Evolutionary conservation across 192 early-diverging fungal species (phyloP), one percentile per base, ranked within the genome.

Genomic region (Coemansia sp.): DNA sequence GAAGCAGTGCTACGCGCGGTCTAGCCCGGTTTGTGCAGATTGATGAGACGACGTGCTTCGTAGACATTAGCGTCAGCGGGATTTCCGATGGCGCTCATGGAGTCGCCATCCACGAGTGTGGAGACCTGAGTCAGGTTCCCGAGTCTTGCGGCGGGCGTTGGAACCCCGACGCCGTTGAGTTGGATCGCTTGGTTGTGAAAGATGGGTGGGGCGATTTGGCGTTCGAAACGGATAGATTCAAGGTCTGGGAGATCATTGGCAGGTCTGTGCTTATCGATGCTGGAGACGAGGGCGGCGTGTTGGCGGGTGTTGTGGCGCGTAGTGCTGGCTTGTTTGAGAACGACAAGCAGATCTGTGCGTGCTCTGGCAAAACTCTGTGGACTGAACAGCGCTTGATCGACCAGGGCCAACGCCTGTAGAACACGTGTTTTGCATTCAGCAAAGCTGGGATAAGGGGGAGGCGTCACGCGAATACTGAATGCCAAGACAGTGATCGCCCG

Each of bases 271-370:
- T 95, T 8, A 69, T 91, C 13, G 84, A 82, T 13, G 78, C 84
- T n/a, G 69, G 68, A 1, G 62, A 63, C n/a, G 90, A 92, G 7
- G 50, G 50, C 26, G 50, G 50, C 32, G 74, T 91, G 7, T 76
- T 93, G 50, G 90, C 90, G 61, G 95, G 95, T 21, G 89, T 97
- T 47, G 87, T 97, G 77, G 95, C 95, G 0, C 86, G 94, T 67
- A 92, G 89, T 40, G 95, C 95, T 3, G 95, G 95, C 28, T 86
- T 91, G 30, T 97, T 97, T 85, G 90, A 96, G 75, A 97, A 97
- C 71, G 84, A 86, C 28, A 97, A 97, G 63, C 89, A 86, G 68
- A 86, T 97, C 8, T 97, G 95, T 72, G 87, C 89, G 26, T 97
- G 95, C 77, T 85, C 76, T 35, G 95, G 95, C 19, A 87, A 88